phyloP scores from a whole-genome alignment of 805 yeast species.

The Zygoascus bituminiphila region DNA sequence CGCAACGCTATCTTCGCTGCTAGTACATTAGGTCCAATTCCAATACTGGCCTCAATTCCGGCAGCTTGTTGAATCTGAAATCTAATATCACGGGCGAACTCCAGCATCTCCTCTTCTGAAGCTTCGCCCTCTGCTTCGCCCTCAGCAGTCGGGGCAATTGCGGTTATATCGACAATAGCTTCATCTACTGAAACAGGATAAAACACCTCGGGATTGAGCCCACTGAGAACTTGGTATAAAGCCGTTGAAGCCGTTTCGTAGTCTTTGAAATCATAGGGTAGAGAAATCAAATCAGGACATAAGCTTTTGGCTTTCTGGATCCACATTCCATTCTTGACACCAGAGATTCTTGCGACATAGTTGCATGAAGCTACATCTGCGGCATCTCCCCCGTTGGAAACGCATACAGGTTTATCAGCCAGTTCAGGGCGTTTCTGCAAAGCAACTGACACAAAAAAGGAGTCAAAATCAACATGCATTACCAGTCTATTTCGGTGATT shows the following conservation, averaged over 20 bases:
- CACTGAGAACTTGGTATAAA: conserved; percentile 54
- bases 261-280: conserved; percentile 66
- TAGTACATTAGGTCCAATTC: conserved; percentile 64
- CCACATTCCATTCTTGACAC: conserved; percentile 91
- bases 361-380: conserved; percentile 92
- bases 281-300: conserved; percentile 57
- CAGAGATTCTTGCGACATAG: conserved; percentile 71
- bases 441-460: conserved; percentile 86
- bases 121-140: conserved; percentile 9
- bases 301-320: conserved; percentile 50
- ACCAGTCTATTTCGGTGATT: conserved; percentile 27
- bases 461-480: conserved; percentile 86
- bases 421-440: conserved; percentile 48
- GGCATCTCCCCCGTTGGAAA: conserved; percentile 37
- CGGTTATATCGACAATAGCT: conserved; percentile 63
- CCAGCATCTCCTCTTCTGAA: conserved; percentile 24
- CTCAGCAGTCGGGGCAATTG: conserved; percentile 16
- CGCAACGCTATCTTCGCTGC: conserved; percentile 68
- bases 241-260: conserved; percentile 58
- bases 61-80: conserved; percentile 37
- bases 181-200: conserved; percentile 90
- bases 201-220: conserved; percentile 37
- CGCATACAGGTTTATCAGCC: conserved; percentile 55
- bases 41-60: conserved; percentile 68
- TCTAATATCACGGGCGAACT: conserved; percentile 32